Evolutionary conservation across 2,329 filamentous ascomycete genomes (phyloP).

Genomic region (Cladophialophora exuberans): DNA sequence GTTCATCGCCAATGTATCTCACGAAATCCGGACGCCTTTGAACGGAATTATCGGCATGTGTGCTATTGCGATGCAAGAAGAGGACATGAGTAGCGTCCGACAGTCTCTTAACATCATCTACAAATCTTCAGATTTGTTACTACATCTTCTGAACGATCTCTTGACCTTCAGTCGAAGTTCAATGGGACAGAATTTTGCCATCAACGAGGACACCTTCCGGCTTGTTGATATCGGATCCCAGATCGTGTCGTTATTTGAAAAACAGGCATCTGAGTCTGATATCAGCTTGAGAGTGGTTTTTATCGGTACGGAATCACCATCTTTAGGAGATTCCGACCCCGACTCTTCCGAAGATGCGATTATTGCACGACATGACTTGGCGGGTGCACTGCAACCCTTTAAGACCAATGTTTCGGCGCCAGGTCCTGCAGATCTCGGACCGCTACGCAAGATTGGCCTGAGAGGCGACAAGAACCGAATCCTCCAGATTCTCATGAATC

Average conservation of each 20-base stretch:
- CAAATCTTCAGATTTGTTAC: slow-evolving; percentile 78
- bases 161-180: slow-evolving; percentile 93
- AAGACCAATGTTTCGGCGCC: slow-evolving; percentile 52
- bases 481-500: slow-evolving; percentile 73
- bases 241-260: slow-evolving; percentile 82
- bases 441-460: slow-evolving; percentile 79
- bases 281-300: slow-evolving; percentile 76
- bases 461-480: slow-evolving; percentile 90
- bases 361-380: slow-evolving; percentile 27
- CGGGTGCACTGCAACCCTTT: slow-evolving; percentile 27
- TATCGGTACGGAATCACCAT: slow-evolving; percentile 52
- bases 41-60: slow-evolving; percentile 96
- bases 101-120: slow-evolving; percentile 84
- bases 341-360: slow-evolving; percentile 48
- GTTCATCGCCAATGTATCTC: slow-evolving; percentile 90
- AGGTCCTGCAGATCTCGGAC: slow-evolving; percentile 66
- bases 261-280: slow-evolving; percentile 77
- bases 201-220: slow-evolving; percentile 83
- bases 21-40: slow-evolving; percentile 86
- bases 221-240: slow-evolving; percentile 80
- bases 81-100: slow-evolving; percentile 75
- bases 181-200: slow-evolving; percentile 76
- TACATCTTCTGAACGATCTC: slow-evolving; percentile 84
- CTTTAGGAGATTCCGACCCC: slow-evolving; percentile 20
- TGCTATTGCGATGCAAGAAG: slow-evolving; percentile 87